Conservation (phyloP, 2,329 filamentous ascomycete species). For the Reticulascus tulasneorum region DNA sequence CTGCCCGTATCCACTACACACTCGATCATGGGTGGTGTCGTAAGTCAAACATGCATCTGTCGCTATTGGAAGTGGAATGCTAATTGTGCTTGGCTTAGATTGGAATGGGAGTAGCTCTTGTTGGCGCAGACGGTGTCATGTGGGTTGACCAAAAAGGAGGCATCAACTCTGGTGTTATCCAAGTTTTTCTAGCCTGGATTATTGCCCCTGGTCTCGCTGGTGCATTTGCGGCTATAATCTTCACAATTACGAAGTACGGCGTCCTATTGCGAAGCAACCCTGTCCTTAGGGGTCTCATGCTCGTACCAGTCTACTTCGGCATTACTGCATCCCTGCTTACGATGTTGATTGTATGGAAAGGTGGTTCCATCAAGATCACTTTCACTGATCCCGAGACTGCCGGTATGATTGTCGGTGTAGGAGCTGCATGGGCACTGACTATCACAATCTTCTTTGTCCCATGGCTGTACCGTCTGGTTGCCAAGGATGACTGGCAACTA, state of each 20-base stretch:
- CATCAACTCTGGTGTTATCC: conserved; percentile 34
- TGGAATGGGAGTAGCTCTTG: conserved; percentile 39
- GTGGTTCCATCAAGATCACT: conserved; percentile 11
- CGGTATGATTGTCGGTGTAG: conserved; percentile 46
- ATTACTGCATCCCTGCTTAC: conserved; percentile 37
- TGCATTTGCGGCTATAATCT: conserved; percentile 38
- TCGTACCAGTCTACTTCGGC: conserved; percentile 54
- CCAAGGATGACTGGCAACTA: conserved; percentile 53
- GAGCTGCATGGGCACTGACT: conserved; percentile 38
- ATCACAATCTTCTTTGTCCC: conserved; percentile 47
- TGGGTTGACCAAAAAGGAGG: conserved; percentile 29
- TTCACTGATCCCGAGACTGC: conserved; percentile 29
- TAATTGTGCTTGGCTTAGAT: too few relatives aligned
- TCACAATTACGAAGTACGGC: conserved; percentile 36
- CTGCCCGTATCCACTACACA: conserved; percentile 41
- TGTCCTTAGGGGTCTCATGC: conserved; percentile 33
- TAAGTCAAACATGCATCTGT: too few relatives aligned
- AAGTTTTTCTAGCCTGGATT: conserved; percentile 42
- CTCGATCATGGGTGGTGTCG: conserved; percentile 39
- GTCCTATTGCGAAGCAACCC: conserved; percentile 39
- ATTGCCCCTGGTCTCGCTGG: conserved; percentile 43
- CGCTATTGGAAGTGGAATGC: too few relatives aligned
- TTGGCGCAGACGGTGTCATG: conserved; percentile 34
- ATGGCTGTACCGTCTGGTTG: conserved; percentile 48
- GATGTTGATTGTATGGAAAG: conserved; percentile 17